These are phyloP conservation scores for Naganishia sp. DNA, from an alignment of 1,284 basidiomycete species.

Conservation along the genomic window DNA sequence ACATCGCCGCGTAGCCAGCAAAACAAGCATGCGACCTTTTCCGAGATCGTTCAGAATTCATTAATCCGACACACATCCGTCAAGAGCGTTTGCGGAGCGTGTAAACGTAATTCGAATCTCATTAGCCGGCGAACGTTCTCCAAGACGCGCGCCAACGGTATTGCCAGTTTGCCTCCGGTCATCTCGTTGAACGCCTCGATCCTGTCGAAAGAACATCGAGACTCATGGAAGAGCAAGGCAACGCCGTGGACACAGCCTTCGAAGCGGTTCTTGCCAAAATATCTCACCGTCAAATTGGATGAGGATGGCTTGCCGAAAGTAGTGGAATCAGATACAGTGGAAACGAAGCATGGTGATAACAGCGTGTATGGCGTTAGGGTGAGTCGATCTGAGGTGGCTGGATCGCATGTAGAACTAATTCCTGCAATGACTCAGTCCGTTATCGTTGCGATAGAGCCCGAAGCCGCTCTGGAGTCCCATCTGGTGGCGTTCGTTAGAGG, in stretches of 20 bases:
- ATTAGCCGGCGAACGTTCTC: conserved; percentile 22
- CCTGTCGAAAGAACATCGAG: conserved; percentile 71
- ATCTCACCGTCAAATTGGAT: conserved; percentile 42
- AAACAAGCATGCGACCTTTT: conserved; percentile 56
- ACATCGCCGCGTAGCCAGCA: conserved; percentile 13
- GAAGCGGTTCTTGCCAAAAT: conserved; percentile 45
- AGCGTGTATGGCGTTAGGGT: conserved; percentile 33
- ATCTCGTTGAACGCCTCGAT: conserved; percentile 84
- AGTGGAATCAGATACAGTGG: conserved; percentile 50
- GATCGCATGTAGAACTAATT: conserved; percentile 38
- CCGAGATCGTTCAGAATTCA: conserved; percentile 71
- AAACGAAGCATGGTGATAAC: conserved; percentile 18
- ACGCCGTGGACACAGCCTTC: conserved; percentile 33
- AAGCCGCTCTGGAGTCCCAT: conserved; percentile 72
- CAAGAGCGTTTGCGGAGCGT: conserved; percentile 80
- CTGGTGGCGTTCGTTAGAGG: conserved; percentile 86
- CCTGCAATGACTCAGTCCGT: conserved; percentile 54
- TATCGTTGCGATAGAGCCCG: conserved; percentile 77
- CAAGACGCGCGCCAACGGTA: conserved; percentile 45
- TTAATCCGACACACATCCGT: conserved; percentile 78
- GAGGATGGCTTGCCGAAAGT: conserved; percentile 51
- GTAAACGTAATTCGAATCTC: conserved; percentile 74
- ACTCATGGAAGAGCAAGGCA: conserved; percentile 70
- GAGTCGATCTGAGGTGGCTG: conserved; percentile 31
- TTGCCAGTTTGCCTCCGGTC: conserved; percentile 75